A percentile compares a stretch with the other conserved stretches of the same genome.
Evolutionary conservation across 83 land plant species (phyloP).

Genomic region (Picea abies): DNA sequence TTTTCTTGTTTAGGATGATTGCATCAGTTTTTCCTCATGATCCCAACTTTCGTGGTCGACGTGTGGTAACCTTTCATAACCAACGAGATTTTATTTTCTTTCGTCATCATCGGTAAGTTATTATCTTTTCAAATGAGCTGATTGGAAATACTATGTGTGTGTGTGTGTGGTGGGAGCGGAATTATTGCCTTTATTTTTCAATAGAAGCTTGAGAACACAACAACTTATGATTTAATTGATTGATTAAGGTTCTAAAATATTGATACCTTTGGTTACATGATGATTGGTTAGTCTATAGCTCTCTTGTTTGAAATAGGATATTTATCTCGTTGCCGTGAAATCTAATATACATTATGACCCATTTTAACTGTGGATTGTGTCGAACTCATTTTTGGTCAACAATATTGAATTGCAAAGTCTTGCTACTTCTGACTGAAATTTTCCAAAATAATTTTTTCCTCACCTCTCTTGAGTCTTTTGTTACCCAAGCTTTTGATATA

Average conservation of each 20-base stretch:
- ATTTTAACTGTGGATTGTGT: background rate
- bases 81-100: slow-evolving; percentile 98
- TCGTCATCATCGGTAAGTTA: slow-evolving; percentile 85
- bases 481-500: no score
- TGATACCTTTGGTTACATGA: background rate
- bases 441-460: no score
- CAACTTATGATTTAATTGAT: background rate
- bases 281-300: background rate
- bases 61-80: slow-evolving; percentile 98
- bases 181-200: background rate
- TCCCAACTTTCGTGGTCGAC: slow-evolving; percentile 89
- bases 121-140: background rate
- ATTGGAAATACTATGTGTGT: no score
- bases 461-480: no score
- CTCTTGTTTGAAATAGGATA: background rate
- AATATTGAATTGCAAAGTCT: no score
- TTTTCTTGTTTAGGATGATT: slow-evolving; percentile 52
- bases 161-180: no score
- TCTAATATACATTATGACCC: background rate
- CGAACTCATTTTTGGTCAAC: no score
- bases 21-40: slow-evolving; percentile 89
- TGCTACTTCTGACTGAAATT: no score
- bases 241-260: background rate
- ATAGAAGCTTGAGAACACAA: background rate
- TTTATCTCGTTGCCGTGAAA: background rate